These are phyloP conservation scores for Plectosphaerella sp. DNA, from an alignment of 2,329 filamentous ascomycete species.

Conservation along the genomic window DNA sequence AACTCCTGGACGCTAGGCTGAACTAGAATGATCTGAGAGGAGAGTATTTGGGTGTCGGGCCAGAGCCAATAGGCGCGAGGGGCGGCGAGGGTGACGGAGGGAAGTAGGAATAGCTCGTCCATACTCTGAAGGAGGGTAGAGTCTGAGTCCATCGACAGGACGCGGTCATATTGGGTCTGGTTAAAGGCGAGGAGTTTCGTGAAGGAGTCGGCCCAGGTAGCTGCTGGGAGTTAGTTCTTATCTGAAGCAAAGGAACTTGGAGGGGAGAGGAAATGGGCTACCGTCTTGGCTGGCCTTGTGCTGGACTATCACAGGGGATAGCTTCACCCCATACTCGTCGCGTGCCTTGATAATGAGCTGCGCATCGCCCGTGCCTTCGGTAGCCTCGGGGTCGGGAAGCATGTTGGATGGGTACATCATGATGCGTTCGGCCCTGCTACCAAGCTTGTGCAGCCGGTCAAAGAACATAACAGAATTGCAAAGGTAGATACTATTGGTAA, in stretches of 20 bases:
- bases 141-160: constrained; percentile 53
- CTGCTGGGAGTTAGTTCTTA: constrained; percentile 7
- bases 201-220: constrained; percentile 60
- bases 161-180: constrained; percentile 52
- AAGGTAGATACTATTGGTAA: constrained; percentile 38
- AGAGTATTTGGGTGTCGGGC: constrained; percentile 47
- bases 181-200: constrained; percentile 65
- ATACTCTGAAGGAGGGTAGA: constrained; percentile 54
- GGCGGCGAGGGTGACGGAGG: constrained; percentile 56
- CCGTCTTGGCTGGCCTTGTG: constrained; percentile 27
- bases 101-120: constrained; percentile 67
- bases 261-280: constrained; percentile 15
- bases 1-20: constrained; percentile 53
- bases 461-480: constrained; percentile 49
- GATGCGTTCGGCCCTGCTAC: constrained; percentile 37
- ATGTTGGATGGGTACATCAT: constrained; percentile 40
- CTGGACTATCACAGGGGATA: constrained; percentile 36
- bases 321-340: constrained; percentile 38
- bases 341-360: constrained; percentile 35
- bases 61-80: constrained; percentile 65
- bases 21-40: constrained; percentile 58
- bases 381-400: constrained; percentile 23
- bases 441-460: constrained; percentile 33
- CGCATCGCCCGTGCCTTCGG: constrained; percentile 22
- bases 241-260: background rate